Evolutionary conservation across 1,139 yeast genomes (phyloP).

Genomic region (Debaryomyces fabryi): DNA sequence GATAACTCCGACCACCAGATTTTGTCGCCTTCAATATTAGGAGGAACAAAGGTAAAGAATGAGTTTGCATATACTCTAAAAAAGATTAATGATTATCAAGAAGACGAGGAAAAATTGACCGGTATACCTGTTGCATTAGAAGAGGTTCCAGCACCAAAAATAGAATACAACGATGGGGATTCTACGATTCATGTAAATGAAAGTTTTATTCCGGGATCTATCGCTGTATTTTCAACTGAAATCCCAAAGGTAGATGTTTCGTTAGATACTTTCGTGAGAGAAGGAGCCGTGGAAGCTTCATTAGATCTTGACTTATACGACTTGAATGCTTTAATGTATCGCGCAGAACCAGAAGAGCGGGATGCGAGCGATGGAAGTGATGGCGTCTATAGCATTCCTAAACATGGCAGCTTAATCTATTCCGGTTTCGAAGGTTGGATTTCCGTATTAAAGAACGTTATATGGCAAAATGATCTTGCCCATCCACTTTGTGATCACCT

Average conservation of each 20-base stretch:
- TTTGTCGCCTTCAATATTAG: slow-evolving; percentile 61
- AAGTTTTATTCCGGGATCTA: slow-evolving; percentile 84
- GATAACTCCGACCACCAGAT: slow-evolving; percentile 47
- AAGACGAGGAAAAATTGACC: slow-evolving; percentile 43
- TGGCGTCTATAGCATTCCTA: slow-evolving; percentile 77
- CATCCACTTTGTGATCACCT: slow-evolving; percentile 82
- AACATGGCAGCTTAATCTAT: slow-evolving; percentile 71
- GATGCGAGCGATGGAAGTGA: slow-evolving; percentile 72
- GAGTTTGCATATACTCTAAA: slow-evolving; percentile 63
- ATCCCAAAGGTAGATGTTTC: slow-evolving; percentile 57
- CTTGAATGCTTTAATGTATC: slow-evolving; percentile 73
- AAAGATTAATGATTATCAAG: slow-evolving; percentile 52
- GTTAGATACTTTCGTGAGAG: slow-evolving; percentile 64
- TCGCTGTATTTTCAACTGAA: slow-evolving; percentile 77
- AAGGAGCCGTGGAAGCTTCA: slow-evolving; percentile 79
- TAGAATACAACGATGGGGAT: slow-evolving; percentile 43
- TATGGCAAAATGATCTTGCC: slow-evolving; percentile 73
- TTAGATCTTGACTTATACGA: slow-evolving; percentile 62
- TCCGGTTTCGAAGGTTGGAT: slow-evolving; percentile 97
- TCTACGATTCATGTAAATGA: slow-evolving; percentile 54
- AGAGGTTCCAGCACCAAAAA: slow-evolving; percentile 52
- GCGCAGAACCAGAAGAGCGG: slow-evolving; percentile 85
- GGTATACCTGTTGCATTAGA: slow-evolving; percentile 69
- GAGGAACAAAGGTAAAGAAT: slow-evolving; percentile 65
- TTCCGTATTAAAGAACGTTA: slow-evolving; percentile 62